These are phyloP conservation scores for Bruguiera gymnorhiza DNA, from an alignment of 345 rosid genomes.

Conservation along the genomic window DNA sequence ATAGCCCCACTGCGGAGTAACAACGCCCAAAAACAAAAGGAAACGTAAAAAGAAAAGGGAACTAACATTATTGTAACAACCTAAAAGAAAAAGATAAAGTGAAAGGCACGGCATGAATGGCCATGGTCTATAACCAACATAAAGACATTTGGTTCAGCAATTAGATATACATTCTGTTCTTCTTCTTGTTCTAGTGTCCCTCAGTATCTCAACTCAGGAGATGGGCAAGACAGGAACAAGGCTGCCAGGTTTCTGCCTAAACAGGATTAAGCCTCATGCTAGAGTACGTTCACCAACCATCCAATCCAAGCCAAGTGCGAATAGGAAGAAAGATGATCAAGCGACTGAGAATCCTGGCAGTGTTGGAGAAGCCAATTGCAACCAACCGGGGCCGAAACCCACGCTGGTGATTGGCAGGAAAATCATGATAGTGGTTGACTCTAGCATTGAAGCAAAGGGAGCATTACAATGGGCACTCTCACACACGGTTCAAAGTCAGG, in stretches of 20 bases:
- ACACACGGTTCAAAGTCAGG: constrained; percentile 75
- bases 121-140: constrained; percentile 21
- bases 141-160: constrained; percentile 22
- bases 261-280: constrained; percentile 73
- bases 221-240: constrained; percentile 56
- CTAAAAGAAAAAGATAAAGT: constrained; percentile 3
- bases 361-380: constrained; percentile 16
- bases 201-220: constrained; percentile 6
- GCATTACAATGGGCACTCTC: constrained; percentile 93
- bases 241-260: constrained; percentile 66
- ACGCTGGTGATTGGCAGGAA: constrained; percentile 47
- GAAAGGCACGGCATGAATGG: constrained; percentile 16
- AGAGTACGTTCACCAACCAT: constrained; percentile 64
- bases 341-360: constrained; percentile 10
- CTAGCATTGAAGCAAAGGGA: constrained; percentile 66
- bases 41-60: constrained; percentile 16
- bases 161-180: constrained; percentile 19
- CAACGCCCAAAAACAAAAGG: too few species aligned
- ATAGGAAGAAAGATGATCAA: constrained; percentile 12
- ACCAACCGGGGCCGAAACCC: constrained; percentile 8
- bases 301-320: constrained; percentile 36
- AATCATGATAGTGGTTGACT: constrained; percentile 81
- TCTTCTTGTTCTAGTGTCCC: constrained; percentile 17
- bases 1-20: constrained; percentile 35
- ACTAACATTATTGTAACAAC: constrained; percentile 21